Conservation (phyloP, 2,329 filamentous ascomycete genomes). For the Nannizziopsis barbatae region DNA sequence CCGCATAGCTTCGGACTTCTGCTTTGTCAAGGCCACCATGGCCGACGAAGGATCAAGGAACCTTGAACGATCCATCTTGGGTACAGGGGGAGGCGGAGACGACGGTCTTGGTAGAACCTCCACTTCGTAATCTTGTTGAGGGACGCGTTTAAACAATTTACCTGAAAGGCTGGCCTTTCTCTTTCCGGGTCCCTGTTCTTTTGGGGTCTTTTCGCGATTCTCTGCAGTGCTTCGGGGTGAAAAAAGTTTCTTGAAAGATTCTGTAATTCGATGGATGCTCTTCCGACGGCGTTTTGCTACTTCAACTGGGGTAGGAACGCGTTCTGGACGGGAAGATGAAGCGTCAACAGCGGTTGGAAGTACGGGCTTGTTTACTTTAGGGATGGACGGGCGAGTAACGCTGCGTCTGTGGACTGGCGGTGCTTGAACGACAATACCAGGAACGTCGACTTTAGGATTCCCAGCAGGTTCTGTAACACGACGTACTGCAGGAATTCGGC, state of each 20-base stretch:
- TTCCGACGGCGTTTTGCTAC: constrained; percentile 4
- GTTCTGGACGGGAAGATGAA: not conserved
- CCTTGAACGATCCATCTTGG: constrained; percentile 22
- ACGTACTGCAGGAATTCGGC: constrained; percentile 1
- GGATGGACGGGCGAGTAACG: not conserved
- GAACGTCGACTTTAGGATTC: not conserved
- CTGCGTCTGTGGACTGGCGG: not conserved
- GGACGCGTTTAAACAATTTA: not conserved
- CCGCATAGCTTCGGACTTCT: constrained; percentile 39
- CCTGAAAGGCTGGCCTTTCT: constrained; percentile 2
- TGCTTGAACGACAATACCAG: constrained; percentile 4
- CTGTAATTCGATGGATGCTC: constrained; percentile 9
- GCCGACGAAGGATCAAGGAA: constrained; percentile 34
- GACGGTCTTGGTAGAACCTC: not conserved
- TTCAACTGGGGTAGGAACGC: not conserved
- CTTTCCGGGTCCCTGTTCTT: not conserved
- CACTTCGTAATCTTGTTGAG: not conserved
- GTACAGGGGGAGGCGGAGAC: not conserved
- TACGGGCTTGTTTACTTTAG: not conserved
- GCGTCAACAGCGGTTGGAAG: not conserved
- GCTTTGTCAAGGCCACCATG: constrained; percentile 37
- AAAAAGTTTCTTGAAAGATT: constrained; percentile 9
- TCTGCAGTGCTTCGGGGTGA: constrained; percentile 12
- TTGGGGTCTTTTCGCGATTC: not conserved
- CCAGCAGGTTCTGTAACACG: constrained; percentile 1